Evolutionary conservation across 1,139 yeast species (phyloP).

Genomic region (Yamadazyma atmosphaerica): DNA sequence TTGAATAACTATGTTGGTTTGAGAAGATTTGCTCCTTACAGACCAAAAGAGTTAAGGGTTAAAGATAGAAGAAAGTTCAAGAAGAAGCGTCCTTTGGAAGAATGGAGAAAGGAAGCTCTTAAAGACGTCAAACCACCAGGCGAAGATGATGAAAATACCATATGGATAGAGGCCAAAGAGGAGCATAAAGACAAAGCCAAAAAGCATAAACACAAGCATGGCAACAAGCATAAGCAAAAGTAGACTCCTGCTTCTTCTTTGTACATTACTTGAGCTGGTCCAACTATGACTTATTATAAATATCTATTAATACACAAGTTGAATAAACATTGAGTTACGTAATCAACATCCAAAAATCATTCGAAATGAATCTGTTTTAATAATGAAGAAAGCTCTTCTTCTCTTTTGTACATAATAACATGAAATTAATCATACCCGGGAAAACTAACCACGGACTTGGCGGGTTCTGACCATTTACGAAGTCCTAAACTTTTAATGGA

Average conservation of each 20-base stretch:
- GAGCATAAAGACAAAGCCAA: conserved; percentile 4
- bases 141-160: conserved; percentile 33
- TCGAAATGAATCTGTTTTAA: no score
- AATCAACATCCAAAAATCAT: background rate
- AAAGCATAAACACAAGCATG: conserved; percentile 9
- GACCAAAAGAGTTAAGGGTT: conserved; percentile 68
- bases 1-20: conserved; percentile 83
- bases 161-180: conserved; percentile 35
- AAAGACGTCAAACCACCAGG: conserved; percentile 54
- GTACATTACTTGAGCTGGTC: background rate
- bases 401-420: background rate
- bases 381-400: no score
- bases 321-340: background rate
- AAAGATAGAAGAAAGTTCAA: conserved; percentile 87
- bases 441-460: conserved; percentile 43
- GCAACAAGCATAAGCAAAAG: background rate
- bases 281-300: no score
- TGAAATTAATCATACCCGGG: conserved; percentile 35
- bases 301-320: background rate
- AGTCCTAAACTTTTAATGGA: conserved; percentile 49
- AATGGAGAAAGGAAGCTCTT: conserved; percentile 89
- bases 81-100: conserved; percentile 68
- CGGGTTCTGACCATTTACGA: conserved; percentile 29
- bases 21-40: conserved; percentile 91
- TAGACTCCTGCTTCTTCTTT: background rate